Percentiles rank a stretch among this genome's conserved stretches.
These are phyloP conservation scores for Gracilariopsis chorda DNA, from an alignment of 23 red algal genomes.

Conservation along the genomic window DNA sequence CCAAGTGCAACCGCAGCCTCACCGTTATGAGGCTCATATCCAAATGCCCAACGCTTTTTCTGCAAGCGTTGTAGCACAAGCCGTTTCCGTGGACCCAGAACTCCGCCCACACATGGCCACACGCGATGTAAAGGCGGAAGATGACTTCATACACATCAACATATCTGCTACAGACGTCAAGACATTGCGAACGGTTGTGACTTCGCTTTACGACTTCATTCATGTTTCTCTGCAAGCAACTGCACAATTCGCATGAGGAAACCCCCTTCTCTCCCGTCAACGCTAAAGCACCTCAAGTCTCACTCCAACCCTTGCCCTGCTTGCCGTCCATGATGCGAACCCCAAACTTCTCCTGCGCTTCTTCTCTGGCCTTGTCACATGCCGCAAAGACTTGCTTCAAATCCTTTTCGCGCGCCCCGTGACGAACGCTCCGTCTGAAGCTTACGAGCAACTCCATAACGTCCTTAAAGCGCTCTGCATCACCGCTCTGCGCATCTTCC, in stretches of 20 bases:
- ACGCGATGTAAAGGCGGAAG: background rate
- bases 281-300: background rate
- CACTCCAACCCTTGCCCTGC: slow-evolving; percentile 15
- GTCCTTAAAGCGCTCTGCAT: background rate
- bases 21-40: slow-evolving; percentile 11
- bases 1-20: background rate
- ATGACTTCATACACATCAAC: slow-evolving; percentile 9
- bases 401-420: slow-evolving; percentile 39
- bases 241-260: slow-evolving; percentile 1
- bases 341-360: background rate
- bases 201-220: slow-evolving; percentile 51
- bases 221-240: slow-evolving; percentile 15
- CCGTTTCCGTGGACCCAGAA: slow-evolving; percentile 33
- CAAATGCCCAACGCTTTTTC: slow-evolving; percentile 6
- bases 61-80: background rate
- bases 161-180: slow-evolving; percentile 34
- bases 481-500: background rate
- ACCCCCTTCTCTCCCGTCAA: background rate
- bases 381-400: slow-evolving; percentile 1
- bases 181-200: slow-evolving; percentile 27
- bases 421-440: slow-evolving; percentile 10
- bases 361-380: slow-evolving; percentile 30
- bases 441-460: slow-evolving; percentile 20
- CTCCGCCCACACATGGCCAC: slow-evolving; percentile 28
- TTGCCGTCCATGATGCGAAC: slow-evolving; percentile 36